Evolutionary conservation across 441 rosid genomes (phyloP), one percentile per base, ranked within the genome.

Genomic region (Populus hybrid): DNA sequence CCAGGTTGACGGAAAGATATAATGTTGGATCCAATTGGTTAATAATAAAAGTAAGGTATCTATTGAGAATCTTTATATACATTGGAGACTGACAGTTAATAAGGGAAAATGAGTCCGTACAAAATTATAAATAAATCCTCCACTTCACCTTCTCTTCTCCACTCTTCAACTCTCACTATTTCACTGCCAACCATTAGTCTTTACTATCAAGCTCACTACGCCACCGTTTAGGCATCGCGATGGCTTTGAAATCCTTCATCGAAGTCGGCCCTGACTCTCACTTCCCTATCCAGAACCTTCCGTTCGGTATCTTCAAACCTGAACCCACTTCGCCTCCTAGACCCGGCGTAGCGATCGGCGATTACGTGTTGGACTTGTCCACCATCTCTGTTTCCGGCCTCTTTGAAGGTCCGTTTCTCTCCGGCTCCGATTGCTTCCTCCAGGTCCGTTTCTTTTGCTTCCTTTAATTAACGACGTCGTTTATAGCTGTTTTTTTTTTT

Each of bases 231-330:
- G 16, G 50, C 12, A 3, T 40, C 16, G 50, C 84, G 30, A 92
- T 91, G 98, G 93, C 89, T 35, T 84, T 85, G 82, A 84, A 87
- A 76, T 92, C 97, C 23, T 95, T 95, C 86, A n/a, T 93, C 70
- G 81, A 87, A 71, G 93, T 92, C 70, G 74, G 78, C 35, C 84
- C 91, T 14, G 90, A 81, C 73, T 93, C 94, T 23, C 98, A 95
- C 82, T 95, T 93, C 85, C 95, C 99, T 30, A 92, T 95, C 86
- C 98, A 95, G 82, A 95, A 95, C 86, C 97, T 95, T 16, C 99
- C 98, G 1, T 92, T 81, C 70, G 98, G 99, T 16, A 97, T 91
- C 23, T 95, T 93, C 92, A 88, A 85, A 86, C 90, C 88, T 30
- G 77, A 83, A 6, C 74, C 87, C 10, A 75, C 68, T 77, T 88